Evolutionary conservation across 75 land plant species (phyloP), one percentile per base, ranked within the genome.

Genomic region (Pinus tabuliformis): DNA sequence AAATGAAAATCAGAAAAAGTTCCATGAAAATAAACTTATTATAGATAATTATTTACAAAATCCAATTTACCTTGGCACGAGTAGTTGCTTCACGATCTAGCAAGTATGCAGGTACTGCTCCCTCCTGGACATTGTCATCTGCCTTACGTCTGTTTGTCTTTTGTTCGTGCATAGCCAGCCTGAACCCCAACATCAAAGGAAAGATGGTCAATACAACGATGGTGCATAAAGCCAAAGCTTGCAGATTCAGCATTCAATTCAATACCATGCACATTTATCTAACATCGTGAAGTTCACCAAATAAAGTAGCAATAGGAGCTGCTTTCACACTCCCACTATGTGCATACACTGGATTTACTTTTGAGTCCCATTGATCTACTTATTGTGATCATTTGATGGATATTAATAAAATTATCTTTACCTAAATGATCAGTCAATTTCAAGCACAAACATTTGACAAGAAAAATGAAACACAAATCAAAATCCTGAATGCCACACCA

Each of bases 11-110:
- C 22, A 3, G 21, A n/a, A 42, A 20, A 68, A 26, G 72, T 37
- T 68, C 39, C 54, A 68, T 68, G 14, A 3, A 73, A 13, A 11
- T 73, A n/a, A 70, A 45, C 52, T 45, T 8, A 8, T 0, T 8
- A 45, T 3, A 68, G n/a, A 68, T 68, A 37, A 42, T 68, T 21
- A 68, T 61, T 16, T 7, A 59, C 39, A 30, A 65, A 3, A 30
- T 33, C 18, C 76, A 26, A 14, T 26, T 58, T 77, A 92, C 99
- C 83, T 97, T 97, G 30, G 95, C 98, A 15, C 99, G 86, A n/a
- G 98, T 84, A 1, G 99, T 97, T 59, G 74, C 75, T 56, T 97
- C 98, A 92, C 99, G 99, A 86, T 97, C 99, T 56, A 97, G 77
- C 11, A 97, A 85, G 76, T 94, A 97, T 3, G 95, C 95, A 82